A percentile compares a stretch with the other conserved stretches of the same genome.
Evolutionary conservation across 1,284 basidiomycete genomes (phyloP).

Genomic region (Schizopora paradoxa): DNA sequence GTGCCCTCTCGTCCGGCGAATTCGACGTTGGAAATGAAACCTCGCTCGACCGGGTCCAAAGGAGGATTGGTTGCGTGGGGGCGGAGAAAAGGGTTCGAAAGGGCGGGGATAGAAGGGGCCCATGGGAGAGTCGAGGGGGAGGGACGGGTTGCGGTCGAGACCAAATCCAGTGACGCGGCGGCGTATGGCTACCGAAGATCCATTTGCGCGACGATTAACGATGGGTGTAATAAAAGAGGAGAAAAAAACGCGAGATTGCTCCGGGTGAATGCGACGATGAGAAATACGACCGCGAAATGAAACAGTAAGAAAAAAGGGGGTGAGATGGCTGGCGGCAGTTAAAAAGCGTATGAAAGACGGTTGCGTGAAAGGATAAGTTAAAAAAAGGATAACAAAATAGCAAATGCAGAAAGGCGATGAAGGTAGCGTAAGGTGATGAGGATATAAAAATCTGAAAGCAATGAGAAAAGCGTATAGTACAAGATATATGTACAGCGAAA

Average conservation of each 20-base stretch:
- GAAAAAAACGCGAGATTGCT: not conserved
- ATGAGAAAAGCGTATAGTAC: too few species aligned
- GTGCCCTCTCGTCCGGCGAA: too few species aligned
- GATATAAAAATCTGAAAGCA: too few species aligned
- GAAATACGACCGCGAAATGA: slow-evolving; percentile 4
- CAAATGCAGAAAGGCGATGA: slow-evolving; percentile 1
- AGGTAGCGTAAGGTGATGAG: slow-evolving; percentile 3
- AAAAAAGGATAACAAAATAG: too few species aligned
- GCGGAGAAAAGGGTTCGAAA: too few species aligned
- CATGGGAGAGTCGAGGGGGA: not conserved
- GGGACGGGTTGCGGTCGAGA: not conserved
- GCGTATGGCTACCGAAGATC: not conserved
- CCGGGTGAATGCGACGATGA: too few species aligned
- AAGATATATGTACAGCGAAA: too few species aligned
- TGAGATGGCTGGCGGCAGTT: not conserved
- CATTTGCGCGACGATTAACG: not conserved
- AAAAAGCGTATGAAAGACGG: slow-evolving; percentile 1
- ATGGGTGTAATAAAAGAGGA: not conserved
- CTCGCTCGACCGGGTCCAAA: too few species aligned
- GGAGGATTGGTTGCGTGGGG: too few species aligned
- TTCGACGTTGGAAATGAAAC: too few species aligned
- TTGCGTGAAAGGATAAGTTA: not conserved
- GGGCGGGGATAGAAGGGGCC: not conserved
- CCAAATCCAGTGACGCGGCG: not conserved
- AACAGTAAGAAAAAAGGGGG: not conserved